A percentile compares a stretch with the other conserved stretches of the same genome.
phyloP scores from a whole-genome alignment of 1,139 yeast genomes.

The Kodamaea anthophila region DNA sequence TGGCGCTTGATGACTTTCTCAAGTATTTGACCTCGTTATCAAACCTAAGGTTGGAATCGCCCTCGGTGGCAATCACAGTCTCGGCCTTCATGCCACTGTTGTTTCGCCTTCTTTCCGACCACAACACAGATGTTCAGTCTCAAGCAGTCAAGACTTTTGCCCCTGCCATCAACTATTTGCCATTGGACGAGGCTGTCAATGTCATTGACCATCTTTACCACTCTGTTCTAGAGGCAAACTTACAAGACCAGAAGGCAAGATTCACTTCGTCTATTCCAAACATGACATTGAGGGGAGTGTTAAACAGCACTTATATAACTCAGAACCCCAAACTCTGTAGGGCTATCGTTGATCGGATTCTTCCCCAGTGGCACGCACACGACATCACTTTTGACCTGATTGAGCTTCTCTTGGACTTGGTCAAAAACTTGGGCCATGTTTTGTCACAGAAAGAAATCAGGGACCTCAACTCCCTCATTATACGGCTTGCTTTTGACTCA shows the following conservation, averaged over 20 bases:
- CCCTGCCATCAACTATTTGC: constrained; percentile 27
- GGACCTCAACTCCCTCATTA: constrained; percentile 30
- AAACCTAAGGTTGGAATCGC: constrained; percentile 8
- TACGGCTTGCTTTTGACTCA: constrained; percentile 35
- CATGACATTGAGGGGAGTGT: constrained; percentile 63
- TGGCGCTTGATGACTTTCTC: constrained; percentile 78
- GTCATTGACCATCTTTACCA: constrained; percentile 23
- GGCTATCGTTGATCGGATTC: constrained; percentile 13
- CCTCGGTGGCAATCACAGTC: constrained; percentile 10
- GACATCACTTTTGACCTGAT: constrained; percentile 49
- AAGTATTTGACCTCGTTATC: constrained; percentile 27
- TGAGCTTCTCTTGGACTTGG: constrained; percentile 57
- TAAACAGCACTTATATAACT: constrained; percentile 20
- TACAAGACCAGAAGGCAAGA: constrained; percentile 21
- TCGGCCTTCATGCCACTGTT: constrained; percentile 45
- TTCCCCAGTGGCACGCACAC: constrained; percentile 12
- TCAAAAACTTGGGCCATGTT: constrained; percentile 48
- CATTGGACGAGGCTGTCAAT: constrained; percentile 18
- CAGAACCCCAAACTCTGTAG: constrained; percentile 15
- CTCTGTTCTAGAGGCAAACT: constrained; percentile 17
- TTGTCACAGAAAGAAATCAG: constrained; percentile 38
- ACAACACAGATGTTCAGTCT: constrained; percentile 70
- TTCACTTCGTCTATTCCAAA: constrained; percentile 62
- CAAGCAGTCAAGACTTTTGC: constrained; percentile 64
- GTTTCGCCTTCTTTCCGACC: constrained; percentile 52